These are phyloP conservation scores for Andrographis paniculata DNA, from an alignment of 305 asterid species.

Conservation along the genomic window DNA sequence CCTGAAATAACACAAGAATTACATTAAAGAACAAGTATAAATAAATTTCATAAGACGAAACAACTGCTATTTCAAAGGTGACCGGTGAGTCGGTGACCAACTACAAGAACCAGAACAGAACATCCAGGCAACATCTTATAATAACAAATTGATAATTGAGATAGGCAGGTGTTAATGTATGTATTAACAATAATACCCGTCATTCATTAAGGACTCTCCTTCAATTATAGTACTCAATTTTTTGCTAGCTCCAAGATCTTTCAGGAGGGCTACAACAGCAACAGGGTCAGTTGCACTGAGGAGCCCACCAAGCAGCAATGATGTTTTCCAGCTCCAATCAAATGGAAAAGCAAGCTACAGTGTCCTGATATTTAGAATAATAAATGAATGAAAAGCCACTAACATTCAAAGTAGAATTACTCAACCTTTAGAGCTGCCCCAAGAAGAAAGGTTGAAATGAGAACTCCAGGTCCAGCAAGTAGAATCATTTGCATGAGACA, in stretches of 20 bases:
- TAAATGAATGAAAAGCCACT: conserved; percentile 13
- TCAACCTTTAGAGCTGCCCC: conserved; percentile 81
- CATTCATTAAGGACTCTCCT: conserved; percentile 99
- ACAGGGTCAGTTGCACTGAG: conserved; percentile 99
- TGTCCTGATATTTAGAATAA: conserved; percentile 25
- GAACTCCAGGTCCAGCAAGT: conserved; percentile 98
- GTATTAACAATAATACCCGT: conserved; percentile 49
- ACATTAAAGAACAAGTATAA: conserved; percentile 5
- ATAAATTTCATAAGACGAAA: conserved; percentile 4
- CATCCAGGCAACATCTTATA: conserved; percentile 12
- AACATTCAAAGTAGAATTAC: conserved; percentile 18
- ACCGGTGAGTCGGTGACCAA: too few species aligned
- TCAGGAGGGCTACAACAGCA: conserved; percentile 94
- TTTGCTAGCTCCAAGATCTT: conserved; percentile 97
- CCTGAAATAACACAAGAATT: conserved; percentile 38
- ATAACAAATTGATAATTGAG: conserved; percentile 9
- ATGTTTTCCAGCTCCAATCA: conserved; percentile 94
- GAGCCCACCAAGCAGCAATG: conserved; percentile 89
- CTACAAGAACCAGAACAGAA: conserved; percentile 17
- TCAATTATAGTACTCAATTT: conserved; percentile 91
- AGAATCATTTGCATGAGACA: conserved; percentile 77
- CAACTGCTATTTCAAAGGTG: too few species aligned
- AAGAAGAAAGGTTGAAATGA: conserved; percentile 79
- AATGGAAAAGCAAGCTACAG: conserved; percentile 80
- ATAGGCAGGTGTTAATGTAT: conserved; percentile 4